phyloP scores from a whole-genome alignment of 164 flowering plant species.

The Umbilicus rupestris region DNA sequence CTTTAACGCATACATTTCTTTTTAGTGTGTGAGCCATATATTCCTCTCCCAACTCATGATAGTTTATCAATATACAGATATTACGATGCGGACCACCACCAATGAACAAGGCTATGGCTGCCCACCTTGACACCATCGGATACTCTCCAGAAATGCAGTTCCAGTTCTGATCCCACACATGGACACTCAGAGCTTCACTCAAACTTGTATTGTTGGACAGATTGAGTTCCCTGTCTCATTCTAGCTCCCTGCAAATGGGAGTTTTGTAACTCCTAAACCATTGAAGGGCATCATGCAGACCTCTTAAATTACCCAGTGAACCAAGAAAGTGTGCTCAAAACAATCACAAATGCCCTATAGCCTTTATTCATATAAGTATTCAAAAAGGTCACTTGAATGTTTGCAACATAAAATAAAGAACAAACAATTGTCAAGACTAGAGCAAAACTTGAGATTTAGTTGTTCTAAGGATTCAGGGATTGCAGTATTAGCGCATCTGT shows the following conservation, averaged over 20 bases:
- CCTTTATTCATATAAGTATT: too few relatives aligned
- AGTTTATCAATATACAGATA: slow-evolving; percentile 26
- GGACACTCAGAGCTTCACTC: neutral
- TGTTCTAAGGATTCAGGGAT: neutral
- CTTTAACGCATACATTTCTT: neutral
- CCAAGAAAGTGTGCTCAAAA: too few relatives aligned
- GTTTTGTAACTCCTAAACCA: too few relatives aligned
- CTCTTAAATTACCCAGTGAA: neutral
- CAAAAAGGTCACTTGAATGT: too few relatives aligned
- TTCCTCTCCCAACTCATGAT: neutral
- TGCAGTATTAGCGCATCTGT: neutral
- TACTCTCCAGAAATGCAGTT: slow-evolving; percentile 63
- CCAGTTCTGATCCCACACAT: slow-evolving; percentile 33
- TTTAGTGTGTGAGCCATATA: neutral
- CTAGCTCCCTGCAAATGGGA: neutral
- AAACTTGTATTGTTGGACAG: neutral
- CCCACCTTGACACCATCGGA: slow-evolving; percentile 51
- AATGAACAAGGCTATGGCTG: slow-evolving; percentile 87
- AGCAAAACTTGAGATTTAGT: neutral
- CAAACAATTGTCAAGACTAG: neutral
- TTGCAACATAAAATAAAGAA: neutral
- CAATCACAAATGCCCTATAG: too few relatives aligned
- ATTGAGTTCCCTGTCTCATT: neutral
- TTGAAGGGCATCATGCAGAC: neutral
- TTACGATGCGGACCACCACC: slow-evolving; percentile 80